Percentiles rank a stretch among this genome's conserved stretches.
Evolutionary conservation across 345 rosid genomes (phyloP).

Genomic region (Tarenaya hassleriana): DNA sequence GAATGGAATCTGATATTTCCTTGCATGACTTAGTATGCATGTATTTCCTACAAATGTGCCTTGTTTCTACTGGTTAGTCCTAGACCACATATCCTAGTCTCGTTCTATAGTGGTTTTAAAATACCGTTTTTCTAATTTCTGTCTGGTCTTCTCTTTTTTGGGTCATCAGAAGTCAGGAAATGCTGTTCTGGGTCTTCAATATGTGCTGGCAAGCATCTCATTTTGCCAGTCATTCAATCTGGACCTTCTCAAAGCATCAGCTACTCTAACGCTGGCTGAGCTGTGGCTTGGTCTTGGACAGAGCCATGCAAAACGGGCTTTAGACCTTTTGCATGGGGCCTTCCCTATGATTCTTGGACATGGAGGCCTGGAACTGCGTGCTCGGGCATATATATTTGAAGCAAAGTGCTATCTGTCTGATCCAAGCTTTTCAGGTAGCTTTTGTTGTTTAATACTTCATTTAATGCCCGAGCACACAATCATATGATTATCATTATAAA

Average conservation of each 20-base stretch:
- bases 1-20: constrained; percentile 16
- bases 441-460: constrained; percentile 15
- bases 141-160: background rate
- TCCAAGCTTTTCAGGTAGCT: constrained; percentile 66
- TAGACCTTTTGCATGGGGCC: constrained; percentile 57
- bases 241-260: constrained; percentile 97
- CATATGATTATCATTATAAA: background rate
- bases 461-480: background rate
- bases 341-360: constrained; percentile 92
- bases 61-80: constrained; percentile 7
- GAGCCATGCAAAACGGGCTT: constrained; percentile 74
- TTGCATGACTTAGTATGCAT: constrained; percentile 8
- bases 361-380: constrained; percentile 92
- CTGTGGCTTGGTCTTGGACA: constrained; percentile 85
- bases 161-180: constrained; percentile 84
- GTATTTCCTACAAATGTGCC: constrained; percentile 4
- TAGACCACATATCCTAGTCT: background rate
- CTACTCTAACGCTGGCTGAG: constrained; percentile 86
- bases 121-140: constrained; percentile 2
- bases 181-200: constrained; percentile 89
- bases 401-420: constrained; percentile 89
- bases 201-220: constrained; percentile 88
- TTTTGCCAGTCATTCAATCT: constrained; percentile 89
- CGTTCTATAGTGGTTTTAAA: background rate
- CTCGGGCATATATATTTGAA: constrained; percentile 83